Evolutionary conservation across 2,329 filamentous ascomycete species (phyloP).

Genomic region (Rosellinia necatrix): DNA sequence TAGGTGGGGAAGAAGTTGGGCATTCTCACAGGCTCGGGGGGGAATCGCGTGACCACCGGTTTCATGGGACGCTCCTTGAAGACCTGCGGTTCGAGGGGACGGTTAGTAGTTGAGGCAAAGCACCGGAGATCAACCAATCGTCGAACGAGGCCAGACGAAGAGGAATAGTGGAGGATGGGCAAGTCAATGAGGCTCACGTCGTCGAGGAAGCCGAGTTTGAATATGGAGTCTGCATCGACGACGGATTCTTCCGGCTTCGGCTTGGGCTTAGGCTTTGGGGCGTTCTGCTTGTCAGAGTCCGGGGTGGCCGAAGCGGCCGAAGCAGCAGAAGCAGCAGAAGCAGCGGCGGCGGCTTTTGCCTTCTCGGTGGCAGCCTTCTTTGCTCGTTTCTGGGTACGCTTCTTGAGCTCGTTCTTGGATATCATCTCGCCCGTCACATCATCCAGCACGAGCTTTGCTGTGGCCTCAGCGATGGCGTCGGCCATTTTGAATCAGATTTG

Average conservation of each 20-base stretch:
- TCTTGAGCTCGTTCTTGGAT: conserved; percentile 67
- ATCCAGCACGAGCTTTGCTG: conserved; percentile 64
- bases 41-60: conserved; percentile 72
- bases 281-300: conserved; percentile 29
- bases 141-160: background rate
- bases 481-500: conserved; percentile 39
- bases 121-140: too few species aligned
- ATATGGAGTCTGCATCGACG: conserved; percentile 69
- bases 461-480: conserved; percentile 48
- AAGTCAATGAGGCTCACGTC: conserved; percentile 58
- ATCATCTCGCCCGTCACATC: conserved; percentile 69
- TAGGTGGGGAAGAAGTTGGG: background rate
- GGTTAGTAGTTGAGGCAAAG: background rate
- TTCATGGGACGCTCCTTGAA: conserved; percentile 69
- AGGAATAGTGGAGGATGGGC: background rate
- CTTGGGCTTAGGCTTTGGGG: conserved; percentile 47
- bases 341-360: conserved; percentile 46
- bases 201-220: conserved; percentile 77
- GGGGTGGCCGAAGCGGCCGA: conserved; percentile 27
- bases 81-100: conserved; percentile 12
- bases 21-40: conserved; percentile 67
- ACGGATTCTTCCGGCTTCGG: conserved; percentile 52
- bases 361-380: conserved; percentile 60
- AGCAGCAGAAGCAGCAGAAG: conserved; percentile 30
- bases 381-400: conserved; percentile 61